Evolutionary conservation across 2,329 filamentous ascomycete species (phyloP), one percentile per base, ranked within the genome.

Genomic region (Nigrospora oryzae): DNA sequence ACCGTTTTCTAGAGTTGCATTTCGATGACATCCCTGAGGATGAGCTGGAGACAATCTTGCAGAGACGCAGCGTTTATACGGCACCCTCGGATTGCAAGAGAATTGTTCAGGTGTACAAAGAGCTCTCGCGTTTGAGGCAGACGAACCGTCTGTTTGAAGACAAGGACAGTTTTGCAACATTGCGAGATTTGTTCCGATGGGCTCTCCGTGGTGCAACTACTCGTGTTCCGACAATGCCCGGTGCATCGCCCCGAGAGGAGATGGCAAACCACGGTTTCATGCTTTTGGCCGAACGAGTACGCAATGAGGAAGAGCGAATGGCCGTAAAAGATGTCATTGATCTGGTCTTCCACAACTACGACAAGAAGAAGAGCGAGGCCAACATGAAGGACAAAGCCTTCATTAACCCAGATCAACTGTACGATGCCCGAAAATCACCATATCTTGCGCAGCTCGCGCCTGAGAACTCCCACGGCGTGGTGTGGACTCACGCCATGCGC

Each of bases 11-110:
- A 4, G 93, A 99, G 64, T 71, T 99, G 5, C 93, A 98, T 63
- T 97, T 95, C 56, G 93, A 97, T 55, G 94, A 99, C 57, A 98
- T 99, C 19, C 93, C 93, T 0, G 89, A 97, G 59, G 84, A 89
- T 51, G 94, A 99, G 60, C 69, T 99, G 38, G 89, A 95, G 56
- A 87, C 83, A 36, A 98, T 99, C 55, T 63, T 99, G 32, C 87
- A 94, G 59, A 83, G 89, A 59, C 79, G 94, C 49, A 94, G 89
- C 47, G 81, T 89, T 55, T 89, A 80, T 51, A 82, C 95, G 13
- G 88, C 93, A 0, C 89, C 91, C 5, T 91, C 90, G 1, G 93
- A 96, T 68, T 95, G 91, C 60, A 81, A 81, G 51, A 81, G 86
- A 42, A 97, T 99, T 47, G 93, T 98, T 4, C 79, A 83, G 10